These are phyloP conservation scores for Hanseniaspora sp. DNA, from an alignment of 1,139 yeast species.

Conservation along the genomic window DNA sequence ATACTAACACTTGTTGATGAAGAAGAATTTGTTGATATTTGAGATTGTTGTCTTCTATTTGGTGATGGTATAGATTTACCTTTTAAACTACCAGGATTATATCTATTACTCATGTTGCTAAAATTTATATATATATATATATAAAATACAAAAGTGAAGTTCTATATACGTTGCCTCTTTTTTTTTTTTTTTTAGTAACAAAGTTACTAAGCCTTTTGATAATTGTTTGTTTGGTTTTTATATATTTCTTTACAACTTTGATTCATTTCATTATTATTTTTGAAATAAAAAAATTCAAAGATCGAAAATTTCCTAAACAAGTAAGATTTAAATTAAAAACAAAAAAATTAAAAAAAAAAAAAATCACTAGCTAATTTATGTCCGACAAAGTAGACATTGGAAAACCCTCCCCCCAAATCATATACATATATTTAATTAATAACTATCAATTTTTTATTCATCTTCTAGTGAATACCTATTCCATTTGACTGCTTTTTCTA, in stretches of 20 bases:
- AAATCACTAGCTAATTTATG: not conserved
- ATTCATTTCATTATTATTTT: not conserved
- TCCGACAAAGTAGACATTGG: constrained; percentile 2
- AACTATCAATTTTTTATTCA: not conserved
- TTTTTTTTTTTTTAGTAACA: no score
- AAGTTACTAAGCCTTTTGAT: no score
- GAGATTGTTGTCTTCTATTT: constrained; percentile 8
- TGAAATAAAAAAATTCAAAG: not conserved
- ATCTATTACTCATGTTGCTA: constrained; percentile 6
- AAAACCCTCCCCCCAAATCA: no score
- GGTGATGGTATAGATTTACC: constrained; percentile 5
- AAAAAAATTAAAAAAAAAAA: constrained; percentile 1
- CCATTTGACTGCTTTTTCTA: constrained; percentile 74
- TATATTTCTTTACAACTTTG: not conserved
- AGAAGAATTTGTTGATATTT: constrained; percentile 3
- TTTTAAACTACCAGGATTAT: not conserved
- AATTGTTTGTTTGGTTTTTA: not conserved
- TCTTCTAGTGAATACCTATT: constrained; percentile 31
- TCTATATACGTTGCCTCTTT: no score
- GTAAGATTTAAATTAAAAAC: not conserved
- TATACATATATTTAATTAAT: not conserved
- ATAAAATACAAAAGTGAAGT: no score
- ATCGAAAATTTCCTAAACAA: no score
- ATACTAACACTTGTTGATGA: constrained; percentile 22
- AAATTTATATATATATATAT: not conserved